Evolutionary conservation across 768 basidiomycete species (phyloP), one percentile per base, ranked within the genome.

Genomic region (Boletus sp.): DNA sequence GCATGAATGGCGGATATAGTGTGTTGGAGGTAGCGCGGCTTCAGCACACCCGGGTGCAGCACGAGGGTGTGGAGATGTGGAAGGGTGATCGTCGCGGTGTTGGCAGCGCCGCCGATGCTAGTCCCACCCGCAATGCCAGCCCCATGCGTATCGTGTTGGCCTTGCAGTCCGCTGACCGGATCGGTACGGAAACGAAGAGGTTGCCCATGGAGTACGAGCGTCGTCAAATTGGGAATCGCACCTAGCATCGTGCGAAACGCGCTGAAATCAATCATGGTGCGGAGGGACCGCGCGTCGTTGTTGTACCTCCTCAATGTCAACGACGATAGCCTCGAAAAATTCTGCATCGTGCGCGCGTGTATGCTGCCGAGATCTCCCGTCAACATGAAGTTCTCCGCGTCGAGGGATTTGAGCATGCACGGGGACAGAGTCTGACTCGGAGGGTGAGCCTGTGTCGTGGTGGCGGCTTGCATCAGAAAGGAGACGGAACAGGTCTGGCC

Each of bases 1-100:
- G 67, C 70, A 13, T 60, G 58, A 21, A 69, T 61, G 29, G 65
- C 61, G 5, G 70, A 61, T 23, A 69, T 55, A 17, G 65, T 64
- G 25, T 69, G 61, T 48, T 69, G 68, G 50, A 71, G 54, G 51
- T 65, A 71, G 25, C 67, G 67, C 9, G 70, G 70, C 37, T 71
- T 70, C 44, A 69, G 40, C 30, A 67, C 61, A 13, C 65, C 60
- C 0, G 68, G 68, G 33, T 70, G 70, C 27, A 69, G 56, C 44
- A 69, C 60, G 48, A 69, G 60, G 6, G 63, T 67, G n/a, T 61
- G 68, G 43, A 69, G 65, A 38, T 65, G 47, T n/a, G 61, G 68
- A 5, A 69, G 56, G 11, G 63, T 35, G 32, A 71, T 37, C 14
- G 35, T 58, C 7, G 53, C 11, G 4, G 37, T 7, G 42, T 35